Evolutionary conservation across 305 asterid genomes (phyloP).

Genomic region (Solanum hybrid): DNA sequence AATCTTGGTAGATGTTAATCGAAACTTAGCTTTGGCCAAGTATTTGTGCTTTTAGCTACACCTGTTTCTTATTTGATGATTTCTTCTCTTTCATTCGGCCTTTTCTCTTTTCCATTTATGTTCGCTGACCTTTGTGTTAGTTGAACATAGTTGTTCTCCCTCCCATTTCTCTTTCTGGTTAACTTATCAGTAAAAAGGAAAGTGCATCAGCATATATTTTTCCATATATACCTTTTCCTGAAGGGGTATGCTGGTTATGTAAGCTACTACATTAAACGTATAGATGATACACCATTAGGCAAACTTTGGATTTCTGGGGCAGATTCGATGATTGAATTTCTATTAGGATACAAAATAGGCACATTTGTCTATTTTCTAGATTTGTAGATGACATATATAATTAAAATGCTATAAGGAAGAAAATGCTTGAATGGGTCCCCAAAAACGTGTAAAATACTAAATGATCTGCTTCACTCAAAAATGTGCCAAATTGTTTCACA

Average conservation of each 20-base stretch:
- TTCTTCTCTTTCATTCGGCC: neutral
- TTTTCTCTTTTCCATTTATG: neutral
- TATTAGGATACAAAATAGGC: neutral
- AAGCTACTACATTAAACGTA: neutral
- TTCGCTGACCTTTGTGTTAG: neutral
- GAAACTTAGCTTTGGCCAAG: neutral
- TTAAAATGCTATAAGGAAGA: neutral
- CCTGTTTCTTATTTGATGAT: neutral
- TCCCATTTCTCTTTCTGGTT: neutral
- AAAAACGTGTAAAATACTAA: neutral
- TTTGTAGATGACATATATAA: neutral
- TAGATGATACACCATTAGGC: neutral
- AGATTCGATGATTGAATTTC: neutral
- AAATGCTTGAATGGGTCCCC: neutral
- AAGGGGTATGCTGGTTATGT: neutral
- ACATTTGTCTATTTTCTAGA: neutral
- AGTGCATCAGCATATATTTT: neutral
- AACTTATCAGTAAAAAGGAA: neutral
- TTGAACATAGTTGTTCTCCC: neutral
- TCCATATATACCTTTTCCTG: neutral
- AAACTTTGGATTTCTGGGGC: neutral
- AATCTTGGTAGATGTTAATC: neutral
- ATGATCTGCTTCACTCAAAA: neutral
- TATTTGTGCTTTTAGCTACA: neutral
- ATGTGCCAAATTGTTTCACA: neutral